A percentile compares a stretch with the other conserved stretches of the same genome.
These are phyloP conservation scores for Cercophora scortea DNA, from an alignment of 495 filamentous ascomycete genomes.

Conservation along the genomic window DNA sequence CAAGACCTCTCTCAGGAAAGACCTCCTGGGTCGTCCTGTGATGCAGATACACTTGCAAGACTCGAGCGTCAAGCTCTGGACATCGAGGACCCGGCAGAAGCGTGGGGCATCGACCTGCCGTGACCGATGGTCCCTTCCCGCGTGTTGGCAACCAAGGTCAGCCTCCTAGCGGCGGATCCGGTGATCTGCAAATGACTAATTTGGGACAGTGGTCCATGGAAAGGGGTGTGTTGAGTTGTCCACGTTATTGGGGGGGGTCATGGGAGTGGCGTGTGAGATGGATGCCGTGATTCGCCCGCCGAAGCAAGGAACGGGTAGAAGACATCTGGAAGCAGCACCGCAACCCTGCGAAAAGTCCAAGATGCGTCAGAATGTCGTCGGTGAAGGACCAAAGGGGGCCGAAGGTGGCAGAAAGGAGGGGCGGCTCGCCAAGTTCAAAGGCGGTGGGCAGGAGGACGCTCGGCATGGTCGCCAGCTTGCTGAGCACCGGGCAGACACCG, in stretches of 20 bases:
- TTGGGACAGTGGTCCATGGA: neutral
- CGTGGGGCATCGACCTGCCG: neutral
- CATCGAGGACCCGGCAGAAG: neutral
- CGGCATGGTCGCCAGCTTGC: too few relatives aligned
- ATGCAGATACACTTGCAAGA: neutral
- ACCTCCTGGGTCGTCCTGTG: neutral
- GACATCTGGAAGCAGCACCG: slow-evolving; percentile 4
- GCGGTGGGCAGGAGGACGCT: too few relatives aligned
- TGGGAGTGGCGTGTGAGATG: neutral
- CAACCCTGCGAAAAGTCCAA: neutral
- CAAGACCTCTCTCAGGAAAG: neutral
- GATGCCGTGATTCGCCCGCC: slow-evolving; percentile 3
- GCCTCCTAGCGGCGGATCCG: slow-evolving; percentile 5
- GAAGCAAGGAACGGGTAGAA: neutral
- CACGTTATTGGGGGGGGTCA: slow-evolving; percentile 5
- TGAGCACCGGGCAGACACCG: too few relatives aligned
- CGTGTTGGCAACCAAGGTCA: neutral
- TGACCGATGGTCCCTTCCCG: slow-evolving; percentile 2
- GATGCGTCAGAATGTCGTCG: neutral
- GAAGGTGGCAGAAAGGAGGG: too few relatives aligned
- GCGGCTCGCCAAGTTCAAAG: too few relatives aligned
- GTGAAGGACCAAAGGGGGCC: too few relatives aligned
- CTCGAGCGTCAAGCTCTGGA: neutral
- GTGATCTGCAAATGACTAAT: slow-evolving; percentile 13
- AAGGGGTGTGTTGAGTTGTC: slow-evolving; percentile 2